Evolutionary conservation across 345 rosid species (phyloP).

Genomic region (Gossypium raimondii): DNA sequence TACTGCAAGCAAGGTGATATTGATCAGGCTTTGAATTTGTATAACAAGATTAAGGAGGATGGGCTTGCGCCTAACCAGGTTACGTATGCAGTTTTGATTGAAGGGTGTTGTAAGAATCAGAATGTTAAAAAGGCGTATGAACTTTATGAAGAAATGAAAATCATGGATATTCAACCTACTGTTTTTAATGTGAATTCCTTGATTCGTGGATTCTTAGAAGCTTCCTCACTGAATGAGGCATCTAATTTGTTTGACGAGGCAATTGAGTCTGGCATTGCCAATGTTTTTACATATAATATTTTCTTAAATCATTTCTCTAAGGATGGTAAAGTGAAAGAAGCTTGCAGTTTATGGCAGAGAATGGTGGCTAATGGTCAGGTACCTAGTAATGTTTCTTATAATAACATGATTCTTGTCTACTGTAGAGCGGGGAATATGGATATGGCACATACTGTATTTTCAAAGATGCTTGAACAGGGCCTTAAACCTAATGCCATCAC

Average conservation of each 20-base stretch:
- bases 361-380: constrained; percentile 44
- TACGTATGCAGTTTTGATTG: constrained; percentile 62
- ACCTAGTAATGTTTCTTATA: constrained; percentile 56
- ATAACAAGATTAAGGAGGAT: constrained; percentile 45
- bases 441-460: constrained; percentile 36
- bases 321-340: constrained; percentile 51
- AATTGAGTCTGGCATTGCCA: constrained; percentile 44
- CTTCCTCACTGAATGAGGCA: constrained; percentile 39
- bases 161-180: constrained; percentile 39
- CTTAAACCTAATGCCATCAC: constrained; percentile 55
- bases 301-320: constrained; percentile 50
- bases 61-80: constrained; percentile 58
- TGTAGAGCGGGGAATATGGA: constrained; percentile 46
- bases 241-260: constrained; percentile 51
- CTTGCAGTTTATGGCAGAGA: constrained; percentile 47
- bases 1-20: constrained; percentile 48
- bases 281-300: constrained; percentile 47
- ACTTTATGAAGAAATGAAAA: constrained; percentile 58
- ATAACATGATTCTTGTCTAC: constrained; percentile 53
- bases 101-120: constrained; percentile 52
- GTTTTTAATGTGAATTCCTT: constrained; percentile 47
- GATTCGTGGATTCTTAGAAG: constrained; percentile 51
- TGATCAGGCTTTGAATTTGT: constrained; percentile 52
- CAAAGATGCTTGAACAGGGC: constrained; percentile 47
- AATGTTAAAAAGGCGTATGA: constrained; percentile 54